Conservation (phyloP, 345 rosid genomes). For the Salix exigua region DNA sequence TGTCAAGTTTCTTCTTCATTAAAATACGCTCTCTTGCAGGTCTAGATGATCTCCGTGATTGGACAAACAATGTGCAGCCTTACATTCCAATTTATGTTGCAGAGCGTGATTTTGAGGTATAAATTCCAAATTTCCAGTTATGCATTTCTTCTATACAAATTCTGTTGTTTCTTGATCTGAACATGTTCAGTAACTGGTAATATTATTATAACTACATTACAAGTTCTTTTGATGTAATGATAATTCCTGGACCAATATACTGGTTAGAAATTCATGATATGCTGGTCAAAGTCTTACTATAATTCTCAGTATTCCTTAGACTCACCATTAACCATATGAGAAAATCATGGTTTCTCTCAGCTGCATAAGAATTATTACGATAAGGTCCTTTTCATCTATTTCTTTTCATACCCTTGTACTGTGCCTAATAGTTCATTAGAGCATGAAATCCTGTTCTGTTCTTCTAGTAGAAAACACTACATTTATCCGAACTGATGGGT, state of each 20-base stretch:
- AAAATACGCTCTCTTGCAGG: conserved; percentile 37
- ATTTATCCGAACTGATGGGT: background rate
- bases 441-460: conserved; percentile 2
- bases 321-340: background rate
- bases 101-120: conserved; percentile 76
- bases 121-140: background rate
- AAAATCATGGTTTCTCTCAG: background rate
- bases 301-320: background rate
- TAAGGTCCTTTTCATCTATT: background rate
- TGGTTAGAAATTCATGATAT: background rate
- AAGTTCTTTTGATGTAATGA: background rate
- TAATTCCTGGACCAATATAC: background rate
- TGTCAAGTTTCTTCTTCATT: conserved; percentile 9
- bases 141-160: no score
- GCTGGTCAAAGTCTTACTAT: background rate
- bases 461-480: background rate
- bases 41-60: conserved; percentile 94
- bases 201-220: background rate
- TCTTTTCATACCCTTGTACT: background rate
- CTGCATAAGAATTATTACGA: background rate
- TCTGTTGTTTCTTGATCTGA: background rate
- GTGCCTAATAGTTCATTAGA: background rate
- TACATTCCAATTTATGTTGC: conserved; percentile 77
- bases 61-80: conserved; percentile 92
- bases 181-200: background rate